These are phyloP conservation scores for Boletus tomentosulus DNA, from an alignment of 768 basidiomycete species.

Conservation along the genomic window DNA sequence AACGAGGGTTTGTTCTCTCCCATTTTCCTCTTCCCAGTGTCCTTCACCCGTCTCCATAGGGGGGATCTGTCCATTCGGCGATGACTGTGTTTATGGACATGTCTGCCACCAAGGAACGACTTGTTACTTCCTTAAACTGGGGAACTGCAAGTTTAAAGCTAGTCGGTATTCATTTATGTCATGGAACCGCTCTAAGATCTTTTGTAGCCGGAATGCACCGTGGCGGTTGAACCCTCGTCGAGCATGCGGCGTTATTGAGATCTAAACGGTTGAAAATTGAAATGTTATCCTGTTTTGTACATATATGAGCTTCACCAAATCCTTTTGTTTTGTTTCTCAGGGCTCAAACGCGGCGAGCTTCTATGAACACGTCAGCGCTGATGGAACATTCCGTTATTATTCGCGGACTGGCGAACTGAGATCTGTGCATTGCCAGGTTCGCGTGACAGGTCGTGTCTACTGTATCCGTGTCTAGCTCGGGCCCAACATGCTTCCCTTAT, in stretches of 20 bases:
- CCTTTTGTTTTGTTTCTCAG: slow-evolving; percentile 24
- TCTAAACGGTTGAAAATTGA: slow-evolving; percentile 3
- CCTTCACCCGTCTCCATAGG: slow-evolving; percentile 33
- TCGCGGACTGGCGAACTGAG: slow-evolving; percentile 28
- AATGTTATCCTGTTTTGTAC: slow-evolving; percentile 22
- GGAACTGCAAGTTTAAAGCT: slow-evolving; percentile 60
- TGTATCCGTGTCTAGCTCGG: slow-evolving; percentile 20
- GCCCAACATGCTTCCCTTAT: slow-evolving; percentile 28
- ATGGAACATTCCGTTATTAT: slow-evolving; percentile 31
- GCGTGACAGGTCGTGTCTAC: slow-evolving; percentile 23
- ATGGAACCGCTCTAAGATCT: slow-evolving; percentile 9
- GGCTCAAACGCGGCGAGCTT: slow-evolving; percentile 20
- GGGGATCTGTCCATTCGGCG: slow-evolving; percentile 54
- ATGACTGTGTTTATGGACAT: slow-evolving; percentile 47
- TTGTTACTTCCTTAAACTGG: slow-evolving; percentile 52
- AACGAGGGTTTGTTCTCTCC: slow-evolving; percentile 46
- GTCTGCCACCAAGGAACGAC: slow-evolving; percentile 41
- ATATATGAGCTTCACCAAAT: slow-evolving; percentile 30
- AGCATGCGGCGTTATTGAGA: slow-evolving; percentile 12
- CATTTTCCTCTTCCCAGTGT: background rate
- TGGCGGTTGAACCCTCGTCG: slow-evolving; percentile 15
- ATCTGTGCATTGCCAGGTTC: slow-evolving; percentile 18
- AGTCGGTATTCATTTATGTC: slow-evolving; percentile 36
- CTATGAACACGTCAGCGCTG: slow-evolving; percentile 29
- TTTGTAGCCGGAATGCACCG: slow-evolving; percentile 41